Base-by-base conservation (phyloP, 1,284 basidiomycete genomes). In the Cutaneotrichosporon sp. region DNA sequence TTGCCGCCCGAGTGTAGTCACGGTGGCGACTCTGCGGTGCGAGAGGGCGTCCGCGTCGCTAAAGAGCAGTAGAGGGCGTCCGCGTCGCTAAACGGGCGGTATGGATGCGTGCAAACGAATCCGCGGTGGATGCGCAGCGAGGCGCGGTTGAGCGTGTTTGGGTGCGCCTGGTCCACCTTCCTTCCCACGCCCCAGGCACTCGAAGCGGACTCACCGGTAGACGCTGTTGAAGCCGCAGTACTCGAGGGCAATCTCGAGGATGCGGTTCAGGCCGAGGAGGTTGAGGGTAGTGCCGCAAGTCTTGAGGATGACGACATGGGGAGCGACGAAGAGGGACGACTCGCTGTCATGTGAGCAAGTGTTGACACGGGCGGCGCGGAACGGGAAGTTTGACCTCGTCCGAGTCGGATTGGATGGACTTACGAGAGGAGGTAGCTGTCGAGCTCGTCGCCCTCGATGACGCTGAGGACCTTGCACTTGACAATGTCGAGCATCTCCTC, bases 261-360 rank as follows among this genome's bases (percentile, higher is more conserved):
- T 94, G 62, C 91, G 87, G 36, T 92, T 90, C 54, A 98, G 84
- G 27, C 97, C 97, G 62, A 97, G 85, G 47, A 99, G 87, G 80
- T 99, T 97, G 63, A 98, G 89, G 11, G 97, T 99, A 1, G 97
- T 99, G 18, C 97, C 97, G 79, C 97, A 99, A 11, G 97, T 99
- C 82, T 99, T 99, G 74, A 99, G 86, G 71, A 99, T 98, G 67
- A 99, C 84, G 68, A 94, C 90, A 82, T 99, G 95, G 3, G 95
- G 88, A 53, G 91, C 95, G 64, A 99, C 88, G 75, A 99, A 97
- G 70, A 99, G 85, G 53, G 95, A 97, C 0, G 95, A 98, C 85
- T 99, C 97, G 82, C 95, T 98, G 29, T 49, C 10, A 50, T 61
- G 54, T 58, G 45, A 42, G 18, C 43, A n/a, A 18, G 34, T 52